Conservation (phyloP, 179 eudicot genomes). For the Gypsophila paniculata region DNA sequence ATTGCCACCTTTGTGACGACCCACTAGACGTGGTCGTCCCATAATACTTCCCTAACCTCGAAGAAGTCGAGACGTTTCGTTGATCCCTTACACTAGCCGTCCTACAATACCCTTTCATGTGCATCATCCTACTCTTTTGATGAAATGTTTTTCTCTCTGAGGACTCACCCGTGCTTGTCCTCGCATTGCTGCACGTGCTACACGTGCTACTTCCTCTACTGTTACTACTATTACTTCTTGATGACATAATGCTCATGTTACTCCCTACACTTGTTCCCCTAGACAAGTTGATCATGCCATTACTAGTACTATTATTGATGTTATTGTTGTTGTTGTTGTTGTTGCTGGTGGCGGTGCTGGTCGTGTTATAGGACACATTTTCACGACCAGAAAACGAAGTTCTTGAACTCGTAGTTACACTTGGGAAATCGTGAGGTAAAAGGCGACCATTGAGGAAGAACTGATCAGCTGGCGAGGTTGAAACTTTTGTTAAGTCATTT, state of each 20-base stretch:
- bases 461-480: slow-evolving; percentile 45
- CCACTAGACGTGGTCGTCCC: slow-evolving; percentile 20
- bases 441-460: slow-evolving; percentile 48
- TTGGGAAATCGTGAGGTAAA: slow-evolving; percentile 40
- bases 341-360: background rate
- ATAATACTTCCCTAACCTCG: slow-evolving; percentile 14
- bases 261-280: slow-evolving; percentile 59
- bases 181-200: slow-evolving; percentile 52
- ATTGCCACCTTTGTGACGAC: slow-evolving; percentile 59
- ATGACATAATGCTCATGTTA: slow-evolving; percentile 47
- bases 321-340: background rate
- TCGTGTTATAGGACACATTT: slow-evolving; percentile 3
- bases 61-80: slow-evolving; percentile 13
- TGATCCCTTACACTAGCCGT: slow-evolving; percentile 21
- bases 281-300: slow-evolving; percentile 18
- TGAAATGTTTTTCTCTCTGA: slow-evolving; percentile 25
- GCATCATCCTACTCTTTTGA: slow-evolving; percentile 25
- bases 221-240: slow-evolving; percentile 55
- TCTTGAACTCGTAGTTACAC: slow-evolving; percentile 20
- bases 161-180: slow-evolving; percentile 52
- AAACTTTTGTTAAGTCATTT: background rate
- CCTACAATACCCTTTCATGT: slow-evolving; percentile 17
- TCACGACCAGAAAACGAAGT: slow-evolving; percentile 31
- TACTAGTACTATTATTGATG: no score
- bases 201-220: slow-evolving; percentile 40